Evolutionary conservation across 179 eudicot genomes (phyloP).

Genomic region (Gypsophila paniculata): DNA sequence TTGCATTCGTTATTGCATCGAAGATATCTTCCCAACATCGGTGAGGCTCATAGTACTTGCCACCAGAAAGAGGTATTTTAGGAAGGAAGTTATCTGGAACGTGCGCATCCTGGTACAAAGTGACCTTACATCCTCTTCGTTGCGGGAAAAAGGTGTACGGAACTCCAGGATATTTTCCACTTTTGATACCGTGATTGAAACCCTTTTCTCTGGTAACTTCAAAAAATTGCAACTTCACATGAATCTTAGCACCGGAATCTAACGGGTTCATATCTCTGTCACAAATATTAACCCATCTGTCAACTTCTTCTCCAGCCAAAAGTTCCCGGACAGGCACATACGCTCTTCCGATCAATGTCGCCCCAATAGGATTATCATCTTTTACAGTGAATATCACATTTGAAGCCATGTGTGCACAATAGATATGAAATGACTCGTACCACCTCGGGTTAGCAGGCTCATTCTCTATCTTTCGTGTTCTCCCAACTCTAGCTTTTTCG

Average conservation of each 20-base stretch:
- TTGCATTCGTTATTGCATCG: conserved; percentile 44
- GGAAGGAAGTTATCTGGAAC: conserved; percentile 46
- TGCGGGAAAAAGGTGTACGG: conserved; percentile 47
- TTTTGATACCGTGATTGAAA: conserved; percentile 40
- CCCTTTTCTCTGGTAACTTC: conserved; percentile 33
- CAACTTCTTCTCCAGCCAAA: conserved; percentile 39
- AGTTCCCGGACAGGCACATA: conserved; percentile 41
- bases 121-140: conserved; percentile 42
- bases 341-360: conserved; percentile 54
- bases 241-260: conserved; percentile 41
- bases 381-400: conserved; percentile 43
- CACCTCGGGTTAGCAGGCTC: conserved; percentile 43
- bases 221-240: conserved; percentile 42
- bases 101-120: conserved; percentile 53
- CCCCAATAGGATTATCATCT: conserved; percentile 52
- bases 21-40: conserved; percentile 55
- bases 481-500: conserved; percentile 48
- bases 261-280: conserved; percentile 41
- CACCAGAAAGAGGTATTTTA: conserved; percentile 41
- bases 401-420: conserved; percentile 44
- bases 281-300: conserved; percentile 43
- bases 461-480: conserved; percentile 44
- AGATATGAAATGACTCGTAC: conserved; percentile 49
- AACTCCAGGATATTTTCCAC: conserved; percentile 44
- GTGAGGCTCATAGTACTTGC: conserved; percentile 41